Evolutionary conservation across 2,329 filamentous ascomycete genomes (phyloP).

Genomic region (Cryphonectria naterciae): DNA sequence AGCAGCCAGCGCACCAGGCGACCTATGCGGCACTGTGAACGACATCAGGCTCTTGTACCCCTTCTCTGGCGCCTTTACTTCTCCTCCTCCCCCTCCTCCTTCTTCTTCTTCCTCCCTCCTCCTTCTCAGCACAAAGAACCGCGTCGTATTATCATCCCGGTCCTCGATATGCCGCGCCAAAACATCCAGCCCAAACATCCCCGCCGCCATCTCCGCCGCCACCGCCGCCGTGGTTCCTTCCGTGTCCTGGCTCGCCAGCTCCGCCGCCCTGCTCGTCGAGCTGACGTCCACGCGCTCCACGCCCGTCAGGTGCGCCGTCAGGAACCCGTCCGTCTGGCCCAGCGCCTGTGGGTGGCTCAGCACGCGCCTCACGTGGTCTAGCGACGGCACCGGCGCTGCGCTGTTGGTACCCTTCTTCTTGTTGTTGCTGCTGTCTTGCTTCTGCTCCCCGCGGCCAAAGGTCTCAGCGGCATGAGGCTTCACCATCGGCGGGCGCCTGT

Average conservation of each 20-base stretch:
- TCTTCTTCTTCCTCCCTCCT: conserved; percentile 9
- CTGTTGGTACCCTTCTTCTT: conserved; percentile 38
- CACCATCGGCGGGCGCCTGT: conserved; percentile 15
- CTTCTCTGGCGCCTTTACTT: background rate
- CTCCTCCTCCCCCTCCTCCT: conserved; percentile 7
- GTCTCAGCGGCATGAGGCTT: background rate
- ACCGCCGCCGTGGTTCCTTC: conserved; percentile 74
- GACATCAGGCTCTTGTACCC: conserved; percentile 75
- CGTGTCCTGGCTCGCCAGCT: conserved; percentile 67
- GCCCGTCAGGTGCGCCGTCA: conserved; percentile 69
- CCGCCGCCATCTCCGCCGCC: conserved; percentile 73
- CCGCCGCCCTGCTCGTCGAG: conserved; percentile 83
- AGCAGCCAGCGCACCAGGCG: conserved; percentile 81
- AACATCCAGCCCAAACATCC: conserved; percentile 68
- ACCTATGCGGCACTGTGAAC: conserved; percentile 79
- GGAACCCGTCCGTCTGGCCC: conserved; percentile 83
- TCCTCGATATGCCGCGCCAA: conserved; percentile 75
- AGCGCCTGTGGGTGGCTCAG: conserved; percentile 97
- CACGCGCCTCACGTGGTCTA: conserved; percentile 71
- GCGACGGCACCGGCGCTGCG: conserved; percentile 51
- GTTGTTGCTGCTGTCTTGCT: conserved; percentile 24
- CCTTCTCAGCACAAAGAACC: conserved; percentile 70
- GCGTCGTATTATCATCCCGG: conserved; percentile 73
- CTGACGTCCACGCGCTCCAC: conserved; percentile 82
- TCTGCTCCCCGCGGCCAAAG: conserved; percentile 18